Evolutionary conservation across 2,329 filamentous ascomycete species (phyloP).

Genomic region (Beauveria brongniartii): DNA sequence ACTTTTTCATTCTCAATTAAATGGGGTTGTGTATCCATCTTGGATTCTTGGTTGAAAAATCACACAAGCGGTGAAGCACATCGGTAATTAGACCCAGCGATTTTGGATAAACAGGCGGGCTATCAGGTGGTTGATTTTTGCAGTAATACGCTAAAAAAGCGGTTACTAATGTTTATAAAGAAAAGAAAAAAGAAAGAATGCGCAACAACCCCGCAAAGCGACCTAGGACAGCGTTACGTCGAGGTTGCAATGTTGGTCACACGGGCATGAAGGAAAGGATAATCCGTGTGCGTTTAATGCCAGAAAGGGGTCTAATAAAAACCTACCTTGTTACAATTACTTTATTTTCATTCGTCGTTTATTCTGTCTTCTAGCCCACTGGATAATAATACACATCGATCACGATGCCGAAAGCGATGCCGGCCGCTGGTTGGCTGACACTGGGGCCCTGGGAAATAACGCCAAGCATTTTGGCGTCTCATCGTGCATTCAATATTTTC

Average conservation of each 20-base stretch:
- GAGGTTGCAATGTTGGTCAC: neutral
- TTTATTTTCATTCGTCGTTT: too few species aligned
- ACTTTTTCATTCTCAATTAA: neutral
- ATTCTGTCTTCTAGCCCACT: too few species aligned
- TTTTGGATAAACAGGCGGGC: too few species aligned
- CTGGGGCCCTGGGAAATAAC: conserved; percentile 5
- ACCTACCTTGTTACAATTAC: too few species aligned
- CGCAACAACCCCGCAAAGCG: neutral
- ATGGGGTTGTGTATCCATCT: neutral
- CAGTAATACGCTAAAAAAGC: too few species aligned
- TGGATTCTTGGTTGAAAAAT: neutral
- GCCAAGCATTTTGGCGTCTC: conserved; percentile 8
- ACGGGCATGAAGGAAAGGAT: neutral
- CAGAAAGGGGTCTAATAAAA: neutral
- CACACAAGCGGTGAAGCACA: neutral
- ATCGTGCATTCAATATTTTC: neutral
- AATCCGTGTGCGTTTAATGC: neutral
- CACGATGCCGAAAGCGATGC: neutral
- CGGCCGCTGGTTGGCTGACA: neutral
- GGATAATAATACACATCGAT: too few species aligned
- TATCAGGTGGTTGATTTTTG: too few species aligned
- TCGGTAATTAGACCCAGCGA: neutral
- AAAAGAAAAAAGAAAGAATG: neutral
- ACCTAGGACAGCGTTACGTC: neutral
- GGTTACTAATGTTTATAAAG: neutral